A percentile compares a stretch with the other conserved stretches of the same genome.
Evolutionary conservation across 2,329 filamentous ascomycete genomes (phyloP).

Genomic region (Beauveria sp.): DNA sequence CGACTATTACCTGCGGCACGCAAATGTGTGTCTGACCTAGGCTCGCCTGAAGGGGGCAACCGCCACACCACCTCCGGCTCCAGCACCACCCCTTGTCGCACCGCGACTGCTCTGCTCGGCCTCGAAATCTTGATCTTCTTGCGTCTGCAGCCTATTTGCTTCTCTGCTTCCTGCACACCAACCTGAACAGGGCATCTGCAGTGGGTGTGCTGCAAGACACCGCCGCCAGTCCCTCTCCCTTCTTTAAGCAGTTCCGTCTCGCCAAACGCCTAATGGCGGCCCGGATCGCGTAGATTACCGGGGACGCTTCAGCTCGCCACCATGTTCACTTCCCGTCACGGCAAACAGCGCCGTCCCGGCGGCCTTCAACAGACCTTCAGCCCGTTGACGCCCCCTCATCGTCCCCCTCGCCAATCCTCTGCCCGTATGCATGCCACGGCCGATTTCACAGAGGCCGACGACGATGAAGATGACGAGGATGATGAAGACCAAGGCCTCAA

Average conservation of each 20-base stretch:
- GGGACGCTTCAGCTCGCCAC: slow-evolving; percentile 10
- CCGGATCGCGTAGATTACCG: slow-evolving; percentile 1
- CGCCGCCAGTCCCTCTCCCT: neutral
- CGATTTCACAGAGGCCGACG: slow-evolving; percentile 58
- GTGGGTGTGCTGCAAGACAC: neutral
- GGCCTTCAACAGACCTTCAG: slow-evolving; percentile 22
- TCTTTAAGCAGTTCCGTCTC: neutral
- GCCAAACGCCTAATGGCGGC: slow-evolving; percentile 4
- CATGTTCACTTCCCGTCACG: slow-evolving; percentile 31
- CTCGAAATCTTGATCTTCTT: slow-evolving; percentile 7
- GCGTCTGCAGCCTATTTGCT: neutral
- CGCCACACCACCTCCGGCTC: neutral
- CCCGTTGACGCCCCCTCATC: slow-evolving; percentile 25
- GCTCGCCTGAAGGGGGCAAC: slow-evolving; percentile 1
- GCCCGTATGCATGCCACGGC: slow-evolving; percentile 46
- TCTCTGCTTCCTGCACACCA: neutral
- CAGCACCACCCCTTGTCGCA: slow-evolving; percentile 4
- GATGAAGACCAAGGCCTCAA: slow-evolving; percentile 31
- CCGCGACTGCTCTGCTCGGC: neutral
- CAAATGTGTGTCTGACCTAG: neutral
- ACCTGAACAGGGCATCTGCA: neutral
- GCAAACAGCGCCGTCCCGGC: slow-evolving; percentile 23
- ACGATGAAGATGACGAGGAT: slow-evolving; percentile 42
- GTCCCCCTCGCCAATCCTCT: slow-evolving; percentile 19
- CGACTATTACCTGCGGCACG: too few relatives aligned